phyloP scores from a whole-genome alignment of 345 rosid genomes.

The Carallia pectinifolia region DNA sequence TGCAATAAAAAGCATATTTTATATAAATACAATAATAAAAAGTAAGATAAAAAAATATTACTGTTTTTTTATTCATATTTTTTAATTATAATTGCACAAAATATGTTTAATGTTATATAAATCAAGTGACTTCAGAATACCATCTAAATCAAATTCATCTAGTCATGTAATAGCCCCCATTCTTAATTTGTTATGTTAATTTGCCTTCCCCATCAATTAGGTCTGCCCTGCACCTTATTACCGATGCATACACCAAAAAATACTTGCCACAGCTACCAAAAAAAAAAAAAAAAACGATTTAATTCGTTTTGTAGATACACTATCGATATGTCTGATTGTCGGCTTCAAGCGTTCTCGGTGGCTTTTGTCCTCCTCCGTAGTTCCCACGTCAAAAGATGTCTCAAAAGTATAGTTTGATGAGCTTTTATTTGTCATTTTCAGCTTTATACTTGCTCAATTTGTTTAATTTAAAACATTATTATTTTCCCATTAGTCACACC shows the following conservation, averaged over 20 bases:
- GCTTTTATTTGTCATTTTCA: slow-evolving; percentile 22
- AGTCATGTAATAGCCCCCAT: too few relatives aligned
- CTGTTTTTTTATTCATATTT: too few relatives aligned
- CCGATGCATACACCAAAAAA: neutral
- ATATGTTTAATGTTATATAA: too few relatives aligned
- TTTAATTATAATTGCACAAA: too few relatives aligned
- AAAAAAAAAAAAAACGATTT: neutral
- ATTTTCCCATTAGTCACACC: neutral
- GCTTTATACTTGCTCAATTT: slow-evolving; percentile 9
- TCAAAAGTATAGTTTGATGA: slow-evolving; percentile 9
- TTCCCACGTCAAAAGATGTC: neutral
- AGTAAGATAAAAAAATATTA: too few relatives aligned
- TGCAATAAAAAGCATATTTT: too few relatives aligned
- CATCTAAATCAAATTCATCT: too few relatives aligned
- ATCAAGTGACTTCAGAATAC: too few relatives aligned
- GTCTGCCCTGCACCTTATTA: too few relatives aligned
- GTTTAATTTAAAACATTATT: neutral
- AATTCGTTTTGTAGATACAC: slow-evolving; percentile 15
- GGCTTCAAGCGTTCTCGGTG: slow-evolving; percentile 9
- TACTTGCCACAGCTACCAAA: neutral
- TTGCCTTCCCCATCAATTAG: too few relatives aligned
- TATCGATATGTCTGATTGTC: slow-evolving; percentile 15
- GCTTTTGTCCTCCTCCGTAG: slow-evolving; percentile 22
- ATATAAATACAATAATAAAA: too few relatives aligned
- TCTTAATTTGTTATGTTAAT: too few relatives aligned